A percentile compares a stretch with the other conserved stretches of the same genome.
Evolutionary conservation across 2,329 filamentous ascomycete genomes (phyloP).

Genomic region (Colletotrichum cereale): DNA sequence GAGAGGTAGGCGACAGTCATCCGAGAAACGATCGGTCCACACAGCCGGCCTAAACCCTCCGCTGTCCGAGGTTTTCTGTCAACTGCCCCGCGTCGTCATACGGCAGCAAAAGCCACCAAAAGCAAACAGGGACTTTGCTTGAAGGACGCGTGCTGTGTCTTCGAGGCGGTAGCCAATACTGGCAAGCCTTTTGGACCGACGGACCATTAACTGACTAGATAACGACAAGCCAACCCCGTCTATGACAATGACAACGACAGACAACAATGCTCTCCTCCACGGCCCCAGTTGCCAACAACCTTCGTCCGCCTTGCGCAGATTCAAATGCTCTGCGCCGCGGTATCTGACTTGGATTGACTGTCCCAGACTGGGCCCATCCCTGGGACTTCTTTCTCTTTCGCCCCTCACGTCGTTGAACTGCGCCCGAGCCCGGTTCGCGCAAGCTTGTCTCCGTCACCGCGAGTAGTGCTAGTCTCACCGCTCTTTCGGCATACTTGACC

Average conservation of each 20-base stretch:
- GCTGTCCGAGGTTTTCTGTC: not conserved
- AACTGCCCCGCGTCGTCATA: not conserved
- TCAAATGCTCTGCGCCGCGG: conserved; percentile 1
- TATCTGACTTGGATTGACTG: conserved; percentile 12
- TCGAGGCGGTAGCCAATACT: no score
- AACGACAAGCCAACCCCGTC: conserved; percentile 11
- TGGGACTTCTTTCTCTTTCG: conserved; percentile 9
- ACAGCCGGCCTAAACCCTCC: not conserved
- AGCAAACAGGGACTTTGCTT: not conserved
- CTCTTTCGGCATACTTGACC: conserved; percentile 25
- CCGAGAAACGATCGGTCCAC: not conserved
- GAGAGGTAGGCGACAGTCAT: no score
- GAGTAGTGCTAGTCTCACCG: conserved; percentile 25
- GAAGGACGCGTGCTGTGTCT: not conserved
- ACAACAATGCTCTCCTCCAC: conserved; percentile 18
- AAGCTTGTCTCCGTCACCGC: conserved; percentile 13
- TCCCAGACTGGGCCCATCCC: conserved; percentile 29
- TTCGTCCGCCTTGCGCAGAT: conserved; percentile 10
- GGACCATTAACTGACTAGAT: conserved; percentile 1
- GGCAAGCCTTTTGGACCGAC: not conserved
- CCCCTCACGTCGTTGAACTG: not conserved
- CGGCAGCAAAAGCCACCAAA: not conserved
- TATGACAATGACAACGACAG: not conserved
- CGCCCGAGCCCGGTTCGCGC: conserved; percentile 4
- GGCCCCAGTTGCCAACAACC: conserved; percentile 1